Conservation (phyloP, 164 flowering plant genomes). For the Brasenia schreberi region DNA sequence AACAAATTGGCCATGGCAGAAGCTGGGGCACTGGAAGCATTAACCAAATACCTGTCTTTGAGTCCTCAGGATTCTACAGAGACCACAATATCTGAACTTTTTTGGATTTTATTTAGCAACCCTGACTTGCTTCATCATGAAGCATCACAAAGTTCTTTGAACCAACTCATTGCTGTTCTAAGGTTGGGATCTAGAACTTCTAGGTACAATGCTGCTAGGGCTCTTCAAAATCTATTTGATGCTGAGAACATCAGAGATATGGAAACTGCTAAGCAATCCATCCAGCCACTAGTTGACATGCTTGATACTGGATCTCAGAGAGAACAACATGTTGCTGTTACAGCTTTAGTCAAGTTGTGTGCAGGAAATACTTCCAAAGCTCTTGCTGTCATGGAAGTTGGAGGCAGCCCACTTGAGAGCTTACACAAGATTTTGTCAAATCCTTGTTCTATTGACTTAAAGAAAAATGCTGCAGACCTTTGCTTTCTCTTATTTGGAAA, state of each 20-base stretch:
- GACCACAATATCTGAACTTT: conserved; percentile 44
- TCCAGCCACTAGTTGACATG: conserved; percentile 77
- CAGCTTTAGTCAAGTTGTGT: conserved; percentile 51
- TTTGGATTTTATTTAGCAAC: conserved; percentile 59
- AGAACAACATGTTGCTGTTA: conserved; percentile 60
- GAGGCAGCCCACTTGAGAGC: conserved; percentile 53
- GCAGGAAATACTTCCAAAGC: conserved; percentile 38
- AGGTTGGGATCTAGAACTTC: conserved; percentile 71
- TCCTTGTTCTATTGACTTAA: conserved; percentile 36
- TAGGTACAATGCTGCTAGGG: conserved; percentile 64
- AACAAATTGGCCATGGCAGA: conserved; percentile 79
- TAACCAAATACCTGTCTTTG: conserved; percentile 64
- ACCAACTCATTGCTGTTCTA: conserved; percentile 72
- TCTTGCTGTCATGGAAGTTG: conserved; percentile 31
- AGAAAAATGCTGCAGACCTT: conserved; percentile 56
- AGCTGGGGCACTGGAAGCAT: conserved; percentile 80
- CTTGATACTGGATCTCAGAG: conserved; percentile 46
- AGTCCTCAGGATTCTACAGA: conserved; percentile 79
- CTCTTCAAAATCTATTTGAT: conserved; percentile 63
- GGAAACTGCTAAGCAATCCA: conserved; percentile 55
- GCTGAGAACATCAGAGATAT: conserved; percentile 56
- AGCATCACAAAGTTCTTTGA: conserved; percentile 49
- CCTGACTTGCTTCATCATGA: conserved; percentile 52
- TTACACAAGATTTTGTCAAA: conserved; percentile 43
- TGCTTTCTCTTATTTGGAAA: conserved; percentile 47